Percentiles rank a stretch among this genome's conserved stretches.
Conservation (phyloP, 1,284 basidiomycete genomes). For the Rhodotorula sp. region DNA sequence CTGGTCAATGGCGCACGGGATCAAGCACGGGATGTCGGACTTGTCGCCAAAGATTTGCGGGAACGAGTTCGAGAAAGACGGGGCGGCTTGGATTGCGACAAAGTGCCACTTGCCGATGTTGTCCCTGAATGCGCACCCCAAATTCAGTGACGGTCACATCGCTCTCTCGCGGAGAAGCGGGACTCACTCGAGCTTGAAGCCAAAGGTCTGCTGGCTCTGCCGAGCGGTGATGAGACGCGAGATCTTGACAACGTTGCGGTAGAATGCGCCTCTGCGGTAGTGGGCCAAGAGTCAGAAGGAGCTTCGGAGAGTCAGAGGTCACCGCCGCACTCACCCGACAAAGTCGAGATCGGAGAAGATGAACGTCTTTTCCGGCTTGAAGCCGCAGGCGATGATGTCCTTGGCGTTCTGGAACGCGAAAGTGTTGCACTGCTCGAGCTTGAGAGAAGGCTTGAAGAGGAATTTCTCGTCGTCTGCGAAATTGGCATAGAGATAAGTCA, state of each 20-base stretch:
- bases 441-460: slow-evolving; percentile 91
- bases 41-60: slow-evolving; percentile 91
- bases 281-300: neutral
- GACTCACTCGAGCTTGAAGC: slow-evolving; percentile 86
- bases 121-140: slow-evolving; percentile 61
- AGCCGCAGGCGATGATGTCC: slow-evolving; percentile 96
- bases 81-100: slow-evolving; percentile 92
- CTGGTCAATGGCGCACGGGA: slow-evolving; percentile 98
- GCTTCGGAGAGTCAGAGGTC: neutral
- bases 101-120: slow-evolving; percentile 99
- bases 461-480: slow-evolving; percentile 94
- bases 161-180: neutral
- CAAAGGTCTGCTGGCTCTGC: slow-evolving; percentile 92
- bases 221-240: slow-evolving; percentile 89
- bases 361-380: slow-evolving; percentile 89
- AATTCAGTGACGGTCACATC: neutral
- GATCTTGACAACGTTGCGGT: slow-evolving; percentile 89
- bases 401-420: slow-evolving; percentile 84
- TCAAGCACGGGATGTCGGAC: slow-evolving; percentile 84
- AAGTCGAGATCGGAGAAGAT: slow-evolving; percentile 93
- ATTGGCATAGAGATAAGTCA: neutral
- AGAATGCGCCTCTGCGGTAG: slow-evolving; percentile 71
- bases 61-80: slow-evolving; percentile 97
- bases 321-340: slow-evolving; percentile 56
- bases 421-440: slow-evolving; percentile 79